Conservation (phyloP, 805 yeast genomes). For the Metschnikowia vanudenii region DNA sequence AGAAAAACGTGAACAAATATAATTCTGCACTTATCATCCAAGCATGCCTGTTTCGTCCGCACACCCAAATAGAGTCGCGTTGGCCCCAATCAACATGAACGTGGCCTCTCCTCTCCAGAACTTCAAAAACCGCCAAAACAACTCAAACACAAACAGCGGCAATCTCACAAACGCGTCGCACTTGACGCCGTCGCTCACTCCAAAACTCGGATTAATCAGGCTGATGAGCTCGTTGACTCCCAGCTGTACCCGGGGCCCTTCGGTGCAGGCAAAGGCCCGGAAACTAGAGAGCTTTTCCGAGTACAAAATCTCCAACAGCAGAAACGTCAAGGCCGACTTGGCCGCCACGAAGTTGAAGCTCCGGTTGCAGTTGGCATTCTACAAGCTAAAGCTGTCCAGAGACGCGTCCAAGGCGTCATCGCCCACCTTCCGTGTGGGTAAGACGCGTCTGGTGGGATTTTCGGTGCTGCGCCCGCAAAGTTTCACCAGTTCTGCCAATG, state of each 20-base stretch:
- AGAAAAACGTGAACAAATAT: no score
- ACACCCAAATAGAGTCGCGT: constrained; percentile 33
- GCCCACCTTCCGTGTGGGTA: constrained; percentile 16
- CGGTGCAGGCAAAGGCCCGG: constrained; percentile 9
- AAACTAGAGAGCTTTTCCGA: constrained; percentile 27
- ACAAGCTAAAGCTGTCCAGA: constrained; percentile 32
- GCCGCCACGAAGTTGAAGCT: constrained; percentile 45
- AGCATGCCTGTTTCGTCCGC: constrained; percentile 19
- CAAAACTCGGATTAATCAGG: constrained; percentile 17
- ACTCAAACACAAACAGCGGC: not conserved
- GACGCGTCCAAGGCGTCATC: constrained; percentile 15
- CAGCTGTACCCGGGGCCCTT: constrained; percentile 3
- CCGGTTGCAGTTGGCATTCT: constrained; percentile 42
- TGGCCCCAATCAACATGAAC: constrained; percentile 37
- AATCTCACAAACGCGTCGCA: constrained; percentile 12
- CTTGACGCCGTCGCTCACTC: constrained; percentile 20
- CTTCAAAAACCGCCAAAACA: constrained; percentile 12
- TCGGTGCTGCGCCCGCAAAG: constrained; percentile 6
- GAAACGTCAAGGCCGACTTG: constrained; percentile 35
- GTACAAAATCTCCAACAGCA: constrained; percentile 22
- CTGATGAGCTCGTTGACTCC: constrained; percentile 17
- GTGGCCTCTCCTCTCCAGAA: constrained; percentile 19
- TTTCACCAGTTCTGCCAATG: constrained; percentile 16
- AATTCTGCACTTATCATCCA: not conserved
- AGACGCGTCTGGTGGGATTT: constrained; percentile 8